phyloP scores from a whole-genome alignment of 2,329 filamentous ascomycete species.

The Seiridium unicorne region DNA sequence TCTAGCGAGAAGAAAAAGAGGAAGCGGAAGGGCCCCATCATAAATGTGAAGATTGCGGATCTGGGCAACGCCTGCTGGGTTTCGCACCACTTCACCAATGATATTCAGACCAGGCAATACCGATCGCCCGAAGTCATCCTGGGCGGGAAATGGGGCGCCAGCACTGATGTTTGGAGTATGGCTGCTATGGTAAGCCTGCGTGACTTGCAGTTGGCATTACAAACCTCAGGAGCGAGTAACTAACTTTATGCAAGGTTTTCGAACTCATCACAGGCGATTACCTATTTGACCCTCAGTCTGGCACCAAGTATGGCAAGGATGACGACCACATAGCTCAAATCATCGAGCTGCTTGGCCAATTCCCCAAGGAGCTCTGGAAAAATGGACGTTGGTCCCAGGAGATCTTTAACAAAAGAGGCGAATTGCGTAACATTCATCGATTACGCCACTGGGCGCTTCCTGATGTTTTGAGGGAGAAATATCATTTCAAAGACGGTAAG shows the following conservation, averaged over 20 bases:
- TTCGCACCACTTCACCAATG: slow-evolving; percentile 97
- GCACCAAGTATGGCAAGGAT: slow-evolving; percentile 98
- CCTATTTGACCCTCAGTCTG: slow-evolving; percentile 95
- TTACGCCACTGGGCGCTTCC: slow-evolving; percentile 93
- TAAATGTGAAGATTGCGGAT: slow-evolving; percentile 98
- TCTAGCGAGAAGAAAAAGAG: slow-evolving; percentile 62
- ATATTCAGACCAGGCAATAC: slow-evolving; percentile 98
- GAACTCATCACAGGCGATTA: slow-evolving; percentile 98
- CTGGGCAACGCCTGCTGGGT: slow-evolving; percentile 98
- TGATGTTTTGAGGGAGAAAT: slow-evolving; percentile 93
- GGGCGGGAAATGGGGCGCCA: slow-evolving; percentile 97
- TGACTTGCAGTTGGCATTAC: no score
- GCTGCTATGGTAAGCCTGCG: slow-evolving; percentile 79
- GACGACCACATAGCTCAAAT: slow-evolving; percentile 99
- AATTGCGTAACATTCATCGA: slow-evolving; percentile 94
- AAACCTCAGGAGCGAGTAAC: neutral
- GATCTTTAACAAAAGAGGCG: slow-evolving; percentile 97
- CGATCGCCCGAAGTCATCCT: slow-evolving; percentile 95
- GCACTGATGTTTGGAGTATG: slow-evolving; percentile 99
- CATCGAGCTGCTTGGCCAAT: slow-evolving; percentile 91
- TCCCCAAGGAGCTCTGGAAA: slow-evolving; percentile 88
- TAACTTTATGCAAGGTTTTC: slow-evolving; percentile 65
- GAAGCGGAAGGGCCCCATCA: slow-evolving; percentile 61
- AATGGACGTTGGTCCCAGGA: slow-evolving; percentile 97
- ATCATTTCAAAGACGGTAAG: slow-evolving; percentile 86